These are phyloP conservation scores for Acacia confusa DNA, from an alignment of 306 rosid genomes.

Conservation along the genomic window DNA sequence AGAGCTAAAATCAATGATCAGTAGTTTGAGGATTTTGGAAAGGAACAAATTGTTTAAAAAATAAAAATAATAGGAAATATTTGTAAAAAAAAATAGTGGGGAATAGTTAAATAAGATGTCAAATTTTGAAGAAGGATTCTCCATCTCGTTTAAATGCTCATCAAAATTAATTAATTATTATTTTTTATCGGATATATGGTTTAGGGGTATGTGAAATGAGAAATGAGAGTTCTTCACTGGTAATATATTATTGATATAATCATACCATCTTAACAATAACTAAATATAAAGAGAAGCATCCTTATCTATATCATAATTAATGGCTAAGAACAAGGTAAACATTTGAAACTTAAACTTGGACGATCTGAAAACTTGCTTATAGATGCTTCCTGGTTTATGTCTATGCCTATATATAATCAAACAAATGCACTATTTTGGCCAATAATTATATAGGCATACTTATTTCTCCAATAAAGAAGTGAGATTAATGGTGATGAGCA, in stretches of 20 bases:
- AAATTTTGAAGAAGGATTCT: background rate
- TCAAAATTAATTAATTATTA: background rate
- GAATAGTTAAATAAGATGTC: background rate
- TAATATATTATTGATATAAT: background rate
- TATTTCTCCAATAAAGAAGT: background rate
- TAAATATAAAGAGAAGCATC: background rate
- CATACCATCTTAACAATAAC: background rate
- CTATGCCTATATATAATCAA: background rate
- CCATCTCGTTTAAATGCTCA: background rate
- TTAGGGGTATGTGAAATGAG: background rate
- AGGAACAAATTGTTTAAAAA: background rate
- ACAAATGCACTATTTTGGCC: background rate
- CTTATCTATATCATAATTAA: background rate
- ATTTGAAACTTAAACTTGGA: background rate
- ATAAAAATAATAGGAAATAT: background rate
- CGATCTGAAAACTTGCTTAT: background rate
- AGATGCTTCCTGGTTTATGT: background rate
- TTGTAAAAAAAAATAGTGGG: background rate
- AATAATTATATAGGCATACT: background rate
- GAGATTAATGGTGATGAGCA: slow-evolving; percentile 43
- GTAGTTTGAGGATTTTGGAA: background rate
- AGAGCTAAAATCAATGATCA: background rate
- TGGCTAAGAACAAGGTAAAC: background rate
- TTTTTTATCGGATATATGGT: background rate
- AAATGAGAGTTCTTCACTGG: background rate